Conservation (phyloP, 169 alveolate species). For the Cryptosporidium viatorum region DNA sequence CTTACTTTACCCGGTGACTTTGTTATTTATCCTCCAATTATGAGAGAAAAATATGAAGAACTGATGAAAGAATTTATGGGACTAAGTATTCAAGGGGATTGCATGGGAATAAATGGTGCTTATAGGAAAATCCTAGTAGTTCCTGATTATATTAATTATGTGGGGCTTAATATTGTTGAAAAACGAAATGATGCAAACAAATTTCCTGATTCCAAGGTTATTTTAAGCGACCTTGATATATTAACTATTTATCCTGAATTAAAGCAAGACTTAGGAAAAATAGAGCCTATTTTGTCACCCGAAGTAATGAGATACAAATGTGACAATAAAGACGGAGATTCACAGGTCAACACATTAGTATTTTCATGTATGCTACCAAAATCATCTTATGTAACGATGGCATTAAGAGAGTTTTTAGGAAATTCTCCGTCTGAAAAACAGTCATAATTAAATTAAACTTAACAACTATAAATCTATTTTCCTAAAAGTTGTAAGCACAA, state of each 20-base stretch:
- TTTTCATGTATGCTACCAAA: slow-evolving; percentile 80
- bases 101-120: slow-evolving; percentile 83
- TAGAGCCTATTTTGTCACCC: slow-evolving; percentile 1
- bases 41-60: slow-evolving; percentile 69
- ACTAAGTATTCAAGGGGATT: slow-evolving; percentile 77
- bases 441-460: background rate
- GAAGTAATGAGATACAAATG: background rate
- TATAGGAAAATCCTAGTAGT: slow-evolving; percentile 86
- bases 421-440: slow-evolving; percentile 36
- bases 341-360: slow-evolving; percentile 52
- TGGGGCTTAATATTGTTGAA: slow-evolving; percentile 76
- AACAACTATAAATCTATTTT: slow-evolving; percentile 59
- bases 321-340: background rate
- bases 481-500: slow-evolving; percentile 53
- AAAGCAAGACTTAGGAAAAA: background rate
- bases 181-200: slow-evolving; percentile 77
- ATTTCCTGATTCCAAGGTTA: slow-evolving; percentile 72
- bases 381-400: slow-evolving; percentile 81
- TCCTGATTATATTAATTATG: slow-evolving; percentile 82
- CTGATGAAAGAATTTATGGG: slow-evolving; percentile 80
- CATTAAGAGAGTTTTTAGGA: slow-evolving; percentile 79
- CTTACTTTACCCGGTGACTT: slow-evolving; percentile 92
- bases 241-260: background rate
- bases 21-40: slow-evolving; percentile 82
- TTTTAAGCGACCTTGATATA: slow-evolving; percentile 58